Evolutionary conservation across 345 rosid genomes (phyloP).

Genomic region (Boechera retrofracta): DNA sequence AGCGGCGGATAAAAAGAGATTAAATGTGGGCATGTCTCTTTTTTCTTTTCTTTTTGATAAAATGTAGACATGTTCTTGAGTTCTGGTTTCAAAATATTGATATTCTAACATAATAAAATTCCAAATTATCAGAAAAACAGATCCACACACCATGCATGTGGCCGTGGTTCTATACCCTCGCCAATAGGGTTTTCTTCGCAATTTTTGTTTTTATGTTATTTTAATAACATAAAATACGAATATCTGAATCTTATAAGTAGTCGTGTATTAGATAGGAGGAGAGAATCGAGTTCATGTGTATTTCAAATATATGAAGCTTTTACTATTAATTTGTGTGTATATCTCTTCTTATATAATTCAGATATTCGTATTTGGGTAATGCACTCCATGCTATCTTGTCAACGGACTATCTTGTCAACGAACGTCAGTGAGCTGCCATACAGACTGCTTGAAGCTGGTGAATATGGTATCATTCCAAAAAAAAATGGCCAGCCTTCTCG

Average conservation of each 20-base stretch:
- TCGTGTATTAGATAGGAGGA: background rate
- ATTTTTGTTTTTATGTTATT: background rate
- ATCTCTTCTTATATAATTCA: background rate
- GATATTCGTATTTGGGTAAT: too few species aligned
- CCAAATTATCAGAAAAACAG: constrained; percentile 12
- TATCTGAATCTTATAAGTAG: background rate
- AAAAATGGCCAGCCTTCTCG: too few species aligned
- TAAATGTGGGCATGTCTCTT: constrained; percentile 28
- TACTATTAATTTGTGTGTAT: background rate
- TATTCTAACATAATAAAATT: constrained; percentile 7
- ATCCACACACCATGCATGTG: constrained; percentile 38
- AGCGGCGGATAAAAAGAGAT: constrained; percentile 39
- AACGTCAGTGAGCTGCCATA: too few species aligned
- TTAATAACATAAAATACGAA: background rate
- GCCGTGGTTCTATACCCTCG: constrained; percentile 26
- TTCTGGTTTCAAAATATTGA: constrained; percentile 26
- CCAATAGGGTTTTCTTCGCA: background rate
- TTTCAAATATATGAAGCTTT: background rate
- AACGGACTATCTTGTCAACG: too few species aligned
- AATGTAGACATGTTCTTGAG: constrained; percentile 32
- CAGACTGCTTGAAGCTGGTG: too few species aligned
- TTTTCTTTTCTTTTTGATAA: background rate
- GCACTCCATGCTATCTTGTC: too few species aligned
- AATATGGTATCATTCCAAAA: too few species aligned
- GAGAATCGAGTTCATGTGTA: background rate